Percentiles rank a stretch among this genome's conserved stretches.
phyloP scores from a whole-genome alignment of 805 yeast species.

The Metschnikowia lochheadii region DNA sequence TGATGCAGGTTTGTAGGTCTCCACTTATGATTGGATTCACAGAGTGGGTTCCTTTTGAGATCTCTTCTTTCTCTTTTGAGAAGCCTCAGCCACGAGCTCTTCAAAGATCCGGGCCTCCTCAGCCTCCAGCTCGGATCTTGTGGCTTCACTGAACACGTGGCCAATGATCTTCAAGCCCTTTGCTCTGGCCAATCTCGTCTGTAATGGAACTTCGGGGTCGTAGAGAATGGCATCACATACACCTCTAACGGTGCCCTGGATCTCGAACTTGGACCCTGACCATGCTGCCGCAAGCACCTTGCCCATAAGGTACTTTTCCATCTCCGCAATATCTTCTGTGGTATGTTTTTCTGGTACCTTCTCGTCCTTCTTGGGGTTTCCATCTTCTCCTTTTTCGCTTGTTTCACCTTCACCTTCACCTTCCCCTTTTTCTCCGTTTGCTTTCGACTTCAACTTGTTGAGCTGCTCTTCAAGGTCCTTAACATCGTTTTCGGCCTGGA shows the following conservation, averaged over 20 bases:
- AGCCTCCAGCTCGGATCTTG: conserved; percentile 64
- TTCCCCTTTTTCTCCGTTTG: background rate
- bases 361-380: conserved; percentile 8
- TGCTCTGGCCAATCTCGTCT: conserved; percentile 55
- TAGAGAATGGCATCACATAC: conserved; percentile 66
- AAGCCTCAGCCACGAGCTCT: conserved; percentile 54
- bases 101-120: conserved; percentile 77
- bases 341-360: conserved; percentile 40
- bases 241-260: conserved; percentile 63
- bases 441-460: conserved; percentile 7
- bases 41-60: background rate
- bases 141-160: conserved; percentile 52
- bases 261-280: conserved; percentile 78
- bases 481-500: conserved; percentile 22
- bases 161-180: conserved; percentile 60
- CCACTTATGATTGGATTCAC: too few relatives aligned
- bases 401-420: too few relatives aligned
- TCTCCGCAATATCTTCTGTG: conserved; percentile 60
- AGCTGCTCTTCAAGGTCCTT: conserved; percentile 15
- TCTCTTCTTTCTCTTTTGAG: conserved; percentile 39
- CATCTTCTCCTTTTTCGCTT: background rate
- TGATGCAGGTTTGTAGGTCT: too few relatives aligned
- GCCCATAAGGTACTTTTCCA: conserved; percentile 72
- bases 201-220: conserved; percentile 49
- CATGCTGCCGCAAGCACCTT: conserved; percentile 81